Conservation (phyloP, 129 eudicot species). For the Logfia minima region DNA sequence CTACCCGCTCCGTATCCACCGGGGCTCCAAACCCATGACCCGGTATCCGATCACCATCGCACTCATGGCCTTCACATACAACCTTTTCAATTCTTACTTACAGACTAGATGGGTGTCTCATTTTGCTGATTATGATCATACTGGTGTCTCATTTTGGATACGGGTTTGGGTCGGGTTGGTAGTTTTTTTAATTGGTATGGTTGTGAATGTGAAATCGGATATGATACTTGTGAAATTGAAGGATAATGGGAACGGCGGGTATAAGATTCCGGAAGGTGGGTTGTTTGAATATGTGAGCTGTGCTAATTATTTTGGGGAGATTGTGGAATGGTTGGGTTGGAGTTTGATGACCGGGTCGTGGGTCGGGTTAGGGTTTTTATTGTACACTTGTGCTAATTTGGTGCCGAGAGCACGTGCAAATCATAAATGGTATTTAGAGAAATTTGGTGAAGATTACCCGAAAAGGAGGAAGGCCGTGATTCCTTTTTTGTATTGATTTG, state of each 20-base stretch:
- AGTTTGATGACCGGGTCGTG: constrained; percentile 71
- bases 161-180: constrained; percentile 52
- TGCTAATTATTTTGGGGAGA: constrained; percentile 85
- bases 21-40: constrained; percentile 1
- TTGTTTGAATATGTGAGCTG: constrained; percentile 70
- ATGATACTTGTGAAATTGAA: constrained; percentile 56
- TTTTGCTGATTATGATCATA: constrained; percentile 48
- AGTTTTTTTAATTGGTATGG: constrained; percentile 65
- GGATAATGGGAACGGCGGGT: constrained; percentile 63
- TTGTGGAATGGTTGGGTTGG: constrained; percentile 94
- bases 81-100: constrained; percentile 63
- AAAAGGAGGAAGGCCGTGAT: constrained; percentile 71
- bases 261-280: constrained; percentile 84
- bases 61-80: constrained; percentile 57
- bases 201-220: constrained; percentile 64
- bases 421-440: constrained; percentile 79
- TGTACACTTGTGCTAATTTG: constrained; percentile 80
- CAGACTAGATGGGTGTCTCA: constrained; percentile 77
- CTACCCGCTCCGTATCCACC: constrained; percentile 69
- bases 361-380: constrained; percentile 75
- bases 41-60: constrained; percentile 63
- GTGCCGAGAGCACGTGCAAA: constrained; percentile 75
- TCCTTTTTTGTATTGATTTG: constrained; percentile 62
- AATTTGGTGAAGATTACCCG: constrained; percentile 88
- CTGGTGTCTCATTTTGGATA: constrained; percentile 65